These are phyloP conservation scores for Diaporthe longicolla DNA, from an alignment of 2,329 filamentous ascomycete species.

Conservation along the genomic window DNA sequence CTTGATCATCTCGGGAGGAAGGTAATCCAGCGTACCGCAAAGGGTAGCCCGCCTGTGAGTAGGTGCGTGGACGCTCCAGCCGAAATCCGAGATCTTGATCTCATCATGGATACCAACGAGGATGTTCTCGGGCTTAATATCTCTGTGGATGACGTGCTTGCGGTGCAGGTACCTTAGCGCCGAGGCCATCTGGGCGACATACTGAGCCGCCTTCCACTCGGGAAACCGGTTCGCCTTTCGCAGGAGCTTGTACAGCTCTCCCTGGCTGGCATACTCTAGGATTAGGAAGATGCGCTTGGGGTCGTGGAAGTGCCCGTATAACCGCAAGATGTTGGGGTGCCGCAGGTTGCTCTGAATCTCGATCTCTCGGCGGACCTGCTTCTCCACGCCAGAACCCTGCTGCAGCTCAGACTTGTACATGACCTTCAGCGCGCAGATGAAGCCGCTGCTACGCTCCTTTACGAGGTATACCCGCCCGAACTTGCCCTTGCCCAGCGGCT, in stretches of 20 bases:
- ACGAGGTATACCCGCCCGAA: slow-evolving; percentile 90
- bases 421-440: slow-evolving; percentile 89
- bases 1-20: slow-evolving; percentile 97
- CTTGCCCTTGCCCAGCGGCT: slow-evolving; percentile 88
- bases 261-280: slow-evolving; percentile 87
- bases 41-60: slow-evolving; percentile 95
- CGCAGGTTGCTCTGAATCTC: slow-evolving; percentile 91
- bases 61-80: slow-evolving; percentile 97
- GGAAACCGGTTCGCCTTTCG: slow-evolving; percentile 84
- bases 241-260: slow-evolving; percentile 90
- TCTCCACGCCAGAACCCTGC: slow-evolving; percentile 82
- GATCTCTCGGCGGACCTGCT: slow-evolving; percentile 88
- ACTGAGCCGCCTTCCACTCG: slow-evolving; percentile 89
- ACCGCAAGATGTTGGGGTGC: slow-evolving; percentile 86
- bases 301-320: slow-evolving; percentile 92
- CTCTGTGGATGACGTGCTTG: slow-evolving; percentile 97
- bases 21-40: slow-evolving; percentile 97
- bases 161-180: slow-evolving; percentile 92
- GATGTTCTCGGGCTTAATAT: slow-evolving; percentile 99
- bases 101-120: slow-evolving; percentile 96
- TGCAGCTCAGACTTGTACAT: slow-evolving; percentile 87
- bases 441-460: slow-evolving; percentile 82
- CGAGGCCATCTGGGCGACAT: slow-evolving; percentile 91
- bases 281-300: slow-evolving; percentile 90
- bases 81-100: slow-evolving; percentile 98